Evolutionary conservation across 352 stramenopile genomes (phyloP).

Genomic region (Blastocystis sp.): DNA sequence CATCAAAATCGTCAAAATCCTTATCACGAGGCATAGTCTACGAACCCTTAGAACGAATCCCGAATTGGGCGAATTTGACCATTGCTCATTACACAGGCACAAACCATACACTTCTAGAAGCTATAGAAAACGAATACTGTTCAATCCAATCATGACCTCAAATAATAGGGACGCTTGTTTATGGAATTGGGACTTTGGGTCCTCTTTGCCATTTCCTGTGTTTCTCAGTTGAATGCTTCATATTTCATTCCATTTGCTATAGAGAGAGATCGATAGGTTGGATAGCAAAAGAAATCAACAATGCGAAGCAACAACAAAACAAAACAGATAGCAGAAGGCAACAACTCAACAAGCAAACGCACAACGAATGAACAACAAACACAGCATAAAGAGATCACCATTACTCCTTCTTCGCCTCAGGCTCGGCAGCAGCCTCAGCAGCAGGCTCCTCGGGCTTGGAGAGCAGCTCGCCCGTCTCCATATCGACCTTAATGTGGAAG

Average conservation of each 20-base stretch:
- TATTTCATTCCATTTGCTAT: no score
- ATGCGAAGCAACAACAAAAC: not conserved
- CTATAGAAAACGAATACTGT: not conserved
- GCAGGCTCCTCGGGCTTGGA: constrained; percentile 33
- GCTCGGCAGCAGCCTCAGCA: constrained; percentile 51
- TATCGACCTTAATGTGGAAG: constrained; percentile 69
- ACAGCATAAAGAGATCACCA: not conserved
- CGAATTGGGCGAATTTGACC: not conserved
- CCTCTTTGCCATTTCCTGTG: not conserved
- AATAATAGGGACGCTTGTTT: not conserved
- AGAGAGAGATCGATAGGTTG: no score
- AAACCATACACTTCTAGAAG: not conserved
- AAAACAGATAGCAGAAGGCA: not conserved
- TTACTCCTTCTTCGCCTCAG: constrained; percentile 40
- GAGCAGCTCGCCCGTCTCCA: constrained; percentile 60
- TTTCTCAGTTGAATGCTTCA: not conserved
- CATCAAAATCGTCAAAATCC: constrained; percentile 39
- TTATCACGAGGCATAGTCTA: not conserved
- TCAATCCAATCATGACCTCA: not conserved
- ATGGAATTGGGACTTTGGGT: not conserved
- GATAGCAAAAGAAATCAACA: not conserved
- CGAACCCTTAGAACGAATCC: not conserved
- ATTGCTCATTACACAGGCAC: not conserved
- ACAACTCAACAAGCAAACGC: not conserved
- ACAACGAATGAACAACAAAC: constrained; percentile 43